phyloP scores from a whole-genome alignment of 495 filamentous ascomycete species.

The Penicillium herquei region DNA sequence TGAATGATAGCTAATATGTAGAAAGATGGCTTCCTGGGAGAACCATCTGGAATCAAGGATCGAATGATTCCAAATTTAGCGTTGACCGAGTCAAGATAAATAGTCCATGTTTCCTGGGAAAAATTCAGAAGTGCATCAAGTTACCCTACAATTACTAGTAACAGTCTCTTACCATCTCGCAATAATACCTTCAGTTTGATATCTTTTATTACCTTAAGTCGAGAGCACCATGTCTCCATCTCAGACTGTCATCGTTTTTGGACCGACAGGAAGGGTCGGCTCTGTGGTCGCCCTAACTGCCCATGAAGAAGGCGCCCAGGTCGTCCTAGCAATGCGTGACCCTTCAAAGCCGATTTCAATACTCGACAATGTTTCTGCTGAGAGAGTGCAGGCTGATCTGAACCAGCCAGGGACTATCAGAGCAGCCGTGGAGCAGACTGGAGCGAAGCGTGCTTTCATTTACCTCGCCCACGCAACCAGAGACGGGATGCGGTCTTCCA shows the following conservation, averaged over 20 bases:
- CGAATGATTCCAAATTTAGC: too few species aligned
- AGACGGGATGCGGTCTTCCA: constrained; percentile 7
- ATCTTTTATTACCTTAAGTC: neutral
- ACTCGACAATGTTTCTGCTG: neutral
- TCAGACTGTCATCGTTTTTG: constrained; percentile 14
- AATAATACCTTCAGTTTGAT: too few species aligned
- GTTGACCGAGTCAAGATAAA: too few species aligned
- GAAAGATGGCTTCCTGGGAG: too few species aligned
- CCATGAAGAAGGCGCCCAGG: constrained; percentile 10
- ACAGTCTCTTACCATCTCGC: too few species aligned
- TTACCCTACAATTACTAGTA: too few species aligned
- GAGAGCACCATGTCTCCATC: neutral
- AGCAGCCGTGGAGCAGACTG: constrained; percentile 5
- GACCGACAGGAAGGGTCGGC: constrained; percentile 12
- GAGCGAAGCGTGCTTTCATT: constrained; percentile 15
- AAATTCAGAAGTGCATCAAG: too few species aligned
- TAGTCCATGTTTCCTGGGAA: too few species aligned
- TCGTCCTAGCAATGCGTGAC: constrained; percentile 16
- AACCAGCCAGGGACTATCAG: constrained; percentile 8
- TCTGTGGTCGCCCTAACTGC: constrained; percentile 10
- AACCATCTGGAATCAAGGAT: too few species aligned
- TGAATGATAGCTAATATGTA: too few species aligned
- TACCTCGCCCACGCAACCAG: constrained; percentile 4
- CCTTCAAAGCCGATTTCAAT: constrained; percentile 8
- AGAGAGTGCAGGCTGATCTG: constrained; percentile 14